Evolutionary conservation across 2,329 filamentous ascomycete species (phyloP).

Genomic region (Fusarium chlamydosporum): DNA sequence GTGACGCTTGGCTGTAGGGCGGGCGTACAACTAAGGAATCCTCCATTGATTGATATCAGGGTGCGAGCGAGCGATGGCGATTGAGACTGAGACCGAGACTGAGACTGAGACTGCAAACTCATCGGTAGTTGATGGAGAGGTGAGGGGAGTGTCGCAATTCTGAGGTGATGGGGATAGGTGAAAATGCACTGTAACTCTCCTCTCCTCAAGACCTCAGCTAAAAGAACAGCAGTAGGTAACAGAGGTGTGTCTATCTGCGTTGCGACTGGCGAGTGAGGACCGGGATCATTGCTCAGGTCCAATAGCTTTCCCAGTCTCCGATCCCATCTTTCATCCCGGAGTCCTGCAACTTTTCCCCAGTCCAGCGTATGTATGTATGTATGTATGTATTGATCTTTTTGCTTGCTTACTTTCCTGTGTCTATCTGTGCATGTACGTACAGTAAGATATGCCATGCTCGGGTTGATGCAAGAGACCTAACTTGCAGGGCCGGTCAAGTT

Average conservation of each 20-base stretch:
- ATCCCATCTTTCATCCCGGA: constrained; percentile 21
- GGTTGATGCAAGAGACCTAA: constrained; percentile 20
- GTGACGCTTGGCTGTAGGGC: constrained; percentile 20
- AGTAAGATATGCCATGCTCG: constrained; percentile 25
- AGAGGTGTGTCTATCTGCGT: constrained; percentile 25
- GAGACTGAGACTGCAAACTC: constrained; percentile 2
- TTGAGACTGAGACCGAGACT: neutral
- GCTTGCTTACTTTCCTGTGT: too few relatives aligned
- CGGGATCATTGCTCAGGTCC: constrained; percentile 18
- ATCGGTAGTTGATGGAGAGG: constrained; percentile 24
- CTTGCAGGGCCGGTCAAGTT: constrained; percentile 27
- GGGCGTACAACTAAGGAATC: constrained; percentile 33
- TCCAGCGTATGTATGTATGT: neutral
- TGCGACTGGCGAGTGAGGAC: constrained; percentile 37
- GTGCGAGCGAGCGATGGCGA: neutral
- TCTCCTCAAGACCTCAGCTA: constrained; percentile 2
- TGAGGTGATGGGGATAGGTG: constrained; percentile 4
- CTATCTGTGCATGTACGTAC: neutral
- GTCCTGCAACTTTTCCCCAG: constrained; percentile 26
- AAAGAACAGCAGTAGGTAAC: neutral
- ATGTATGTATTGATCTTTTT: too few relatives aligned
- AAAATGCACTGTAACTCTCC: constrained; percentile 19
- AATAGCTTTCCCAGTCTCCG: constrained; percentile 27
- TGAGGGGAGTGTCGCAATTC: constrained; percentile 32
- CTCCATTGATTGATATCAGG: neutral